Base-by-base conservation (phyloP, 2,329 filamentous ascomycete species). In the Hypoxylon sp. region DNA sequence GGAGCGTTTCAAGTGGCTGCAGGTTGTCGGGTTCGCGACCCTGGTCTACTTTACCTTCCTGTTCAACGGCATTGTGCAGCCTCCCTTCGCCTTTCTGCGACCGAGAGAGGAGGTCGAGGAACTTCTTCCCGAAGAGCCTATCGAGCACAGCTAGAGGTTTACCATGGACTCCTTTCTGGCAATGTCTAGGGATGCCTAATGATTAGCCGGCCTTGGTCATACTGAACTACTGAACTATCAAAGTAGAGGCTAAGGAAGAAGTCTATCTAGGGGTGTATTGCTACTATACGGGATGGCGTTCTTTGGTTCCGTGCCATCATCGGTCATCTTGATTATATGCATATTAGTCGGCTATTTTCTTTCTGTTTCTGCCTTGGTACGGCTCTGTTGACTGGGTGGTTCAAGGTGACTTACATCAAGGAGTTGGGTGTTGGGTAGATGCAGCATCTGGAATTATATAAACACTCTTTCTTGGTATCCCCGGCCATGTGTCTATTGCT, bases 1-100 rank as follows among this genome's bases (percentile, higher is more conserved):
- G 95, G 95, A 99, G 78, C 88, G 86, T 0, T 98, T 99, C 84
- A 98, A 98, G 78, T 96, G 91, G 89, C 84, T 99, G 5, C 95
- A 99, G 77, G 91, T 99, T 11, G 74, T 86, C 2, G 95, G 95
- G 1, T 99, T 99, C 68, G 90, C 79, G 1, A 78, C 97, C 64
- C 83, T 99, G 29, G 95, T 99, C 11, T 99, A 97, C 73, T 96
- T 95, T 65, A 99, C 94, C 1, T 97, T 97, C 75, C 74, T 98
- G 37, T 98, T 98, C 81, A 98, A 98, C 75, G 92, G 96, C 62
- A 86, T 99, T 56, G 84, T 98, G n/a, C 81, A 86, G 58, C 91
- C 92, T 18, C 95, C 95, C 1, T 78, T 96, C 58, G 85, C 86
- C 72, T 84, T 83, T 48, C 88, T 93, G 27, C 81, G 81, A 74